Percentiles rank a stretch among this genome's conserved stretches.
phyloP scores from a whole-genome alignment of 768 basidiomycete genomes.

The Amanita subjunquillea region DNA sequence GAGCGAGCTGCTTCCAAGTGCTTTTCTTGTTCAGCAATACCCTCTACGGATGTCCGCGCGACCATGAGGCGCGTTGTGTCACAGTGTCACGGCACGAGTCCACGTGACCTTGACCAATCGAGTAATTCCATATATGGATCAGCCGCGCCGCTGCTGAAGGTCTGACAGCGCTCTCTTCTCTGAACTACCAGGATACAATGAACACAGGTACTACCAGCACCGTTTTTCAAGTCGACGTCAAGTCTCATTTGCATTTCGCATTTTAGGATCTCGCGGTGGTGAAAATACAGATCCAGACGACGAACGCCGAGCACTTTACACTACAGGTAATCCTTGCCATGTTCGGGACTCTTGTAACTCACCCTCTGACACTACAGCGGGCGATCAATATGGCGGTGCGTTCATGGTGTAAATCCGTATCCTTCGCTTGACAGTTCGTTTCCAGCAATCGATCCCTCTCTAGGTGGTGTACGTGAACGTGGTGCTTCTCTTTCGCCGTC shows the following conservation, averaged over 20 bases:
- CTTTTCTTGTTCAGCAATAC: slow-evolving; percentile 20
- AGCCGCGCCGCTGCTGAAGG: not conserved
- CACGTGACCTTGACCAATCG: not conserved
- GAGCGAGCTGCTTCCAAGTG: slow-evolving; percentile 22
- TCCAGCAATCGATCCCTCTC: not conserved
- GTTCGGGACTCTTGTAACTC: not conserved
- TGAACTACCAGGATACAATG: not conserved
- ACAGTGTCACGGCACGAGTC: not conserved
- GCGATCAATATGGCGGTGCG: not conserved
- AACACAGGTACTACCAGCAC: not conserved
- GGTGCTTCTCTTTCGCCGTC: not conserved
- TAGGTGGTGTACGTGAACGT: not conserved
- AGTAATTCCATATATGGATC: not conserved
- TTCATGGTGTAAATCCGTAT: not conserved
- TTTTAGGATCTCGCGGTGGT: not conserved
- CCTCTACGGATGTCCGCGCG: slow-evolving; percentile 2
- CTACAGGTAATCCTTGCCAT: not conserved
- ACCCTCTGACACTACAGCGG: not conserved
- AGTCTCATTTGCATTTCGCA: not conserved
- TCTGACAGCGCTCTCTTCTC: not conserved
- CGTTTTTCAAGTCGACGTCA: not conserved
- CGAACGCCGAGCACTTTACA: not conserved
- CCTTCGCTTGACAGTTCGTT: not conserved
- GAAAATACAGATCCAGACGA: not conserved
- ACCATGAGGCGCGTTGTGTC: not conserved